A percentile compares a stretch with the other conserved stretches of the same genome.
These are phyloP conservation scores for Rubia yunnanensis DNA, from an alignment of 257 asterid species.

Conservation along the genomic window DNA sequence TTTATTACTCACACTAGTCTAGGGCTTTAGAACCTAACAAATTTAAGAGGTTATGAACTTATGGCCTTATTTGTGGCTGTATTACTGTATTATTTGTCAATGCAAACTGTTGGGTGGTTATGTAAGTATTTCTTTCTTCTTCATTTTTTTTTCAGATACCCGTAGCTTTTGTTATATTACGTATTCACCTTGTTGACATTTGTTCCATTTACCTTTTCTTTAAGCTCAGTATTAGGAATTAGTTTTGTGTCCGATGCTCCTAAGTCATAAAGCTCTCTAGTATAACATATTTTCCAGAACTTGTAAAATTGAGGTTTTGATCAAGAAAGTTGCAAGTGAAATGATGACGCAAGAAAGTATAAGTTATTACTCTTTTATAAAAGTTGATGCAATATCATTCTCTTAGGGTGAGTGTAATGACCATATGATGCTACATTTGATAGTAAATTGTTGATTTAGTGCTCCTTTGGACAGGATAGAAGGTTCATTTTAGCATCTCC, in stretches of 20 bases:
- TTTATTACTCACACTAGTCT: not conserved
- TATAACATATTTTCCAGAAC: not conserved
- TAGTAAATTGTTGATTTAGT: not conserved
- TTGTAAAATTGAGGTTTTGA: not conserved
- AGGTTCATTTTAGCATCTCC: not conserved
- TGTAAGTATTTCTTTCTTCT: not conserved
- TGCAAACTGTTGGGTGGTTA: not conserved
- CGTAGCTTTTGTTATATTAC: not conserved
- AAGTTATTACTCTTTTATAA: not conserved
- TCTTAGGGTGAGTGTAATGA: not conserved
- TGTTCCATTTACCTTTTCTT: not conserved
- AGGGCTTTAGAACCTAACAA: not conserved
- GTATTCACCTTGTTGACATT: not conserved
- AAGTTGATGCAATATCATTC: not conserved
- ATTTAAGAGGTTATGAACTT: not conserved
- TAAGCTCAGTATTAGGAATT: not conserved
- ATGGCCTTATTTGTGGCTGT: not conserved
- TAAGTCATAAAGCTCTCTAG: not conserved
- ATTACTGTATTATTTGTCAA: not conserved
- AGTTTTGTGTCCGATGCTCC: not conserved
- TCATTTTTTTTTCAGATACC: not conserved
- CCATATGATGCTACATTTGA: not conserved
- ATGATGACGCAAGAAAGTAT: not conserved
- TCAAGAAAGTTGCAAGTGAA: not conserved
- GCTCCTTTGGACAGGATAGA: not conserved